Percentiles rank a stretch among this genome's conserved stretches.
phyloP scores from a whole-genome alignment of 1,284 basidiomycete species.

The Serendipita sp. region DNA sequence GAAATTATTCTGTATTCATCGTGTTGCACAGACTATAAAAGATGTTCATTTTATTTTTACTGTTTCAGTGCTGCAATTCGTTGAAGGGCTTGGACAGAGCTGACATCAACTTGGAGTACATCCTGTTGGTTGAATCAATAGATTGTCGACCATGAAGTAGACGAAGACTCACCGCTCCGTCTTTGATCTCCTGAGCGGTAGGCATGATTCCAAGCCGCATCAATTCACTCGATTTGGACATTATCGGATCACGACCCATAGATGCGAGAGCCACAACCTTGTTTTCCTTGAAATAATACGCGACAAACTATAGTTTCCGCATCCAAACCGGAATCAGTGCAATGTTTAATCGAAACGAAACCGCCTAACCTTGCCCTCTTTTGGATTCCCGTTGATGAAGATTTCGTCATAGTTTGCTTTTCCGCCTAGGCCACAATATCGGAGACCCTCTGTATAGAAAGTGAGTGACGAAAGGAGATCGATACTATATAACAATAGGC shows the following conservation, averaged over 20 bases:
- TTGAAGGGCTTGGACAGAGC: not conserved
- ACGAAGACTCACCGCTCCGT: slow-evolving; percentile 26
- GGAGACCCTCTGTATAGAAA: slow-evolving; percentile 41
- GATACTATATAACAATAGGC: not conserved
- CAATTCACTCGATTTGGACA: slow-evolving; percentile 70
- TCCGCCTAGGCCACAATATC: slow-evolving; percentile 36
- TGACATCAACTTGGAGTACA: slow-evolving; percentile 1
- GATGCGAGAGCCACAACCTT: slow-evolving; percentile 73
- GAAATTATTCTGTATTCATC: too few species aligned
- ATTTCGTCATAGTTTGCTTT: slow-evolving; percentile 24
- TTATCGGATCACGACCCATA: slow-evolving; percentile 74
- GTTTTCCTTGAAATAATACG: slow-evolving; percentile 70
- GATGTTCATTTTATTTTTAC: not conserved
- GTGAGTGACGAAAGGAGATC: not conserved
- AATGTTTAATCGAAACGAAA: not conserved
- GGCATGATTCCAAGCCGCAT: slow-evolving; percentile 74
- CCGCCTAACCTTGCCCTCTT: slow-evolving; percentile 57
- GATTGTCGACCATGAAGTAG: not conserved
- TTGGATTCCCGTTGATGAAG: slow-evolving; percentile 62
- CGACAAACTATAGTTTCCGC: slow-evolving; percentile 46
- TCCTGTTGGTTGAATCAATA: not conserved
- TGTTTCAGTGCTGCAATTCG: not conserved
- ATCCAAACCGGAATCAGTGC: not conserved
- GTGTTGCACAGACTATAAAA: too few species aligned
- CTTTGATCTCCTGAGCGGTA: slow-evolving; percentile 54